A percentile compares a stretch with the other conserved stretches of the same genome.
These are phyloP conservation scores for Discostella pseudostelligera DNA, from an alignment of 108 stramenopile genomes.

Conservation along the genomic window DNA sequence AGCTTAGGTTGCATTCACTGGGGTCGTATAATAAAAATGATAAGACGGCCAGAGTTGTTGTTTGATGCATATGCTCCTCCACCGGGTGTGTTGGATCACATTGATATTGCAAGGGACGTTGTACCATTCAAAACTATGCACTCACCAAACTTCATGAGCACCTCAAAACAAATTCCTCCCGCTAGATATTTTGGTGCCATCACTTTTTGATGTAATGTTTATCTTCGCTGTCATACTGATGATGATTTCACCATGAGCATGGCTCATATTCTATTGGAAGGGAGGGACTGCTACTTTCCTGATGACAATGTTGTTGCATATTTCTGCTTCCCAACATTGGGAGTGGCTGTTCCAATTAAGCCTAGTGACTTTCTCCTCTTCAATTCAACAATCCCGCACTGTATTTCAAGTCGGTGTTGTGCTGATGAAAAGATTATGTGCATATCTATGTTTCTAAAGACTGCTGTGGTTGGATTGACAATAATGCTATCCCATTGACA, in stretches of 20 bases:
- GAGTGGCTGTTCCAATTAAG: background rate
- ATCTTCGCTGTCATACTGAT: slow-evolving; percentile 1
- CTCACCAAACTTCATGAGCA: too few relatives aligned
- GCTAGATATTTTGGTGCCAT: background rate
- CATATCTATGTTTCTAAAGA: background rate
- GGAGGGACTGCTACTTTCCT: background rate
- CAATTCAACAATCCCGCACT: background rate
- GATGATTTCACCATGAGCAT: background rate
- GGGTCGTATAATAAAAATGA: too few relatives aligned
- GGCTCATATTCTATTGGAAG: background rate
- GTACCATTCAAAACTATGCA: too few relatives aligned
- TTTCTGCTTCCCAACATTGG: slow-evolving; percentile 3
- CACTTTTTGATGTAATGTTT: background rate
- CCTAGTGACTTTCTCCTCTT: background rate
- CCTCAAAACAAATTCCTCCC: too few relatives aligned
- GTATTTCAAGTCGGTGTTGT: background rate
- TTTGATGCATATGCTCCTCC: too few relatives aligned
- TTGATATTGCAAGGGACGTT: too few relatives aligned
- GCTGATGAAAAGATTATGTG: background rate
- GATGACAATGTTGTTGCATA: background rate
- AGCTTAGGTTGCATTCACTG: too few relatives aligned
- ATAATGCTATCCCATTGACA: background rate
- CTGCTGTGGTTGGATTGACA: background rate
- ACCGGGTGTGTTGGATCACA: too few relatives aligned
- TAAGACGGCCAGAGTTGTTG: too few relatives aligned